These are phyloP conservation scores for Trichoderma sp. DNA, from an alignment of 2,329 filamentous ascomycete species.

Conservation along the genomic window DNA sequence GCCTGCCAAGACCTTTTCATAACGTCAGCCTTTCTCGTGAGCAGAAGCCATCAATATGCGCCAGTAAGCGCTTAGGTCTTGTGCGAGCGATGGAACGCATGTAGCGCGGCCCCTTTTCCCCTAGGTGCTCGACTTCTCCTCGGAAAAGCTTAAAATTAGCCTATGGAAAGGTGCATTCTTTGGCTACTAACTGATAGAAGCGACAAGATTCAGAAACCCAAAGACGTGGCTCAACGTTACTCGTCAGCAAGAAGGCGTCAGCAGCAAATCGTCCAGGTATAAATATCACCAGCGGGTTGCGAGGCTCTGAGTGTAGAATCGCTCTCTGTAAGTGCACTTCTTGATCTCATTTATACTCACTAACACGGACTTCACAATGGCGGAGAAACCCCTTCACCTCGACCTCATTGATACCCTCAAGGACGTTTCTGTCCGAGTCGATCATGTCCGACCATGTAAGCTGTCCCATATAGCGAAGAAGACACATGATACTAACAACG, in stretches of 20 bases:
- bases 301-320: neutral
- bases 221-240: neutral
- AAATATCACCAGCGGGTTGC: neutral
- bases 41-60: neutral
- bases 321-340: too few species aligned
- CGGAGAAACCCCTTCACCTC: conserved; percentile 10
- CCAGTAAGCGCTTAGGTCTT: conserved; percentile 3
- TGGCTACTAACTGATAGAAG: neutral
- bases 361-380: too few species aligned
- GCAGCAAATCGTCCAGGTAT: neutral
- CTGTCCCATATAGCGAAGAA: neutral
- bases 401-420: conserved; percentile 22
- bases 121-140: neutral
- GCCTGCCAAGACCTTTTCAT: neutral
- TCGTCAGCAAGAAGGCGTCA: neutral
- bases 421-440: conserved; percentile 15
- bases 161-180: neutral
- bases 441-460: conserved; percentile 16
- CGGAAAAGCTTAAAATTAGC: conserved; percentile 12
- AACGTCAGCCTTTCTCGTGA: neutral
- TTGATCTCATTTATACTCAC: too few species aligned
- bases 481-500: neutral
- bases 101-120: neutral
- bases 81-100: neutral
- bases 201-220: conserved; percentile 13